Percentiles rank a stretch among this genome's conserved stretches.
Evolutionary conservation across 139 green algal genomes (phyloP).

Genomic region (Auxenochlorella protothecoides): DNA sequence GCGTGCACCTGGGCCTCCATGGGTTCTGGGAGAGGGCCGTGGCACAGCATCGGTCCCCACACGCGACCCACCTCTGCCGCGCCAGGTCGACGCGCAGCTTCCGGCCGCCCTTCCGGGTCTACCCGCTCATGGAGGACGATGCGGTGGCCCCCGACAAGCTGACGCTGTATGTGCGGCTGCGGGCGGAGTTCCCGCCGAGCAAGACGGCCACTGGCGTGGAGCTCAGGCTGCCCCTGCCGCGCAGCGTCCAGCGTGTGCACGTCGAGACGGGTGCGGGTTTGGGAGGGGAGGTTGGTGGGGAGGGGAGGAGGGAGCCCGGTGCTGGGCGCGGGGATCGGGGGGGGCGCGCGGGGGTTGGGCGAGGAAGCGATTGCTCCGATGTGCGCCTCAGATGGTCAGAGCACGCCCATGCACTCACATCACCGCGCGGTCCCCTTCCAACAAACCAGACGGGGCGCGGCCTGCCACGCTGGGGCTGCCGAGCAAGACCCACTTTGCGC

Average conservation of each 20-base stretch:
- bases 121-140: conserved; percentile 53
- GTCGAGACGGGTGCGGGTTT: conserved; percentile 26
- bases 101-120: conserved; percentile 81
- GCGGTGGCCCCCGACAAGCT: conserved; percentile 16
- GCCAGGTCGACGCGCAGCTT: conserved; percentile 58
- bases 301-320: neutral
- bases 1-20: too few relatives aligned
- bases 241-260: conserved; percentile 45
- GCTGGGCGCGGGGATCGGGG: too few relatives aligned
- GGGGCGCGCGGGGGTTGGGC: too few relatives aligned
- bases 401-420: too few relatives aligned
- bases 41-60: too few relatives aligned
- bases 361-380: neutral
- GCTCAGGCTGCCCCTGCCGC: conserved; percentile 56
- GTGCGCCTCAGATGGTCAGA: neutral
- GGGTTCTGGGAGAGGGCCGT: too few relatives aligned
- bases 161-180: conserved; percentile 13
- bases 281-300: neutral
- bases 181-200: conserved; percentile 29
- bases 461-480: neutral
- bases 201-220: conserved; percentile 56
- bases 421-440: too few relatives aligned
- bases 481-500: conserved; percentile 18
- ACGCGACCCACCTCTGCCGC: neutral
- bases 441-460: too few relatives aligned